Conservation (phyloP, 1,284 basidiomycete genomes). For the Ustilago curta region DNA sequence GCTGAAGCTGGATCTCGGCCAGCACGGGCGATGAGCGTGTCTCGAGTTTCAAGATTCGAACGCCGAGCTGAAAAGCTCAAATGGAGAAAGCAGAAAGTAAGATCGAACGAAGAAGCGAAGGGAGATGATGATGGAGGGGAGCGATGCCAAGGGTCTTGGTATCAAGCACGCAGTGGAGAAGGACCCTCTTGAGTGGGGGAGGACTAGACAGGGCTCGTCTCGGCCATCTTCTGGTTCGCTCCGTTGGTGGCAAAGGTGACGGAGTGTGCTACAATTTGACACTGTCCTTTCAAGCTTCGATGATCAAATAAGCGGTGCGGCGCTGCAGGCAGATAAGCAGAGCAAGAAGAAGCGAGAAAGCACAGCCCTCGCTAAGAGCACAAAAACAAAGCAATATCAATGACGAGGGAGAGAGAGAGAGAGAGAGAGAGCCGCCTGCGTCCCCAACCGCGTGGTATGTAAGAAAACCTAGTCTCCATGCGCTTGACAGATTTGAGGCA, state of each 20-base stretch:
- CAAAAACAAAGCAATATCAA: too few species aligned
- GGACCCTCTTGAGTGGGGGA: neutral
- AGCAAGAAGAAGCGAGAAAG: too few species aligned
- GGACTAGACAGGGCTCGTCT: neutral
- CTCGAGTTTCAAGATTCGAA: neutral
- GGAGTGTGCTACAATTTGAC: neutral
- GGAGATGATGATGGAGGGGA: neutral
- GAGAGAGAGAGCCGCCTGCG: too few species aligned
- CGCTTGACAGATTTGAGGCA: too few species aligned
- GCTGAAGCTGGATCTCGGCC: neutral
- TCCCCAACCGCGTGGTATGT: too few species aligned
- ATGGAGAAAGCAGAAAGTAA: neutral
- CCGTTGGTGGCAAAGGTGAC: constrained; percentile 3
- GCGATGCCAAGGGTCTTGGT: constrained; percentile 8
- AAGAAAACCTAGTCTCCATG: too few species aligned
- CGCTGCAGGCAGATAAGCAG: too few species aligned
- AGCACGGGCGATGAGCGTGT: neutral
- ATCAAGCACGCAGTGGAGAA: neutral
- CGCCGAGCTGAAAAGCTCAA: neutral
- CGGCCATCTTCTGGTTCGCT: neutral
- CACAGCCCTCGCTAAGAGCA: too few species aligned
- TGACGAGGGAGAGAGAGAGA: too few species aligned
- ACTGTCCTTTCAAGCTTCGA: neutral
- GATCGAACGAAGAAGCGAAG: neutral
- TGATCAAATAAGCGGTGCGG: neutral